phyloP scores from a whole-genome alignment of 805 yeast genomes.

The Yarrowia alimentaria region DNA sequence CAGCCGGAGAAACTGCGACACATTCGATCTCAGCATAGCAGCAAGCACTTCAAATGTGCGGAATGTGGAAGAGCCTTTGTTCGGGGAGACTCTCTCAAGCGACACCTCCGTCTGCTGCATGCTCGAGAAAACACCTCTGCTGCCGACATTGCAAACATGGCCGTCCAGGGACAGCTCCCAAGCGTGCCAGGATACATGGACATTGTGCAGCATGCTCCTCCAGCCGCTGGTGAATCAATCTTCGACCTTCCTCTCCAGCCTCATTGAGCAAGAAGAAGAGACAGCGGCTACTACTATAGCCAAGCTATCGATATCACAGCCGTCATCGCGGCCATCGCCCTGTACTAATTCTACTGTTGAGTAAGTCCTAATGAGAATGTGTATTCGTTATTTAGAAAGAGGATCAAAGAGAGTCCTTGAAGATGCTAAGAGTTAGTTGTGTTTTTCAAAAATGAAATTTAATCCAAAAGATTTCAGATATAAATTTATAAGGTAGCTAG shows the following conservation, averaged over 20 bases:
- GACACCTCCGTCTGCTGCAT: slow-evolving; percentile 4
- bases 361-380: too few relatives aligned
- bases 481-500: slow-evolving; percentile 84
- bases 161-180: background rate
- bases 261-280: too few relatives aligned
- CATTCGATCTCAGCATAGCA: slow-evolving; percentile 4
- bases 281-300: too few relatives aligned
- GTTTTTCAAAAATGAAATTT: background rate
- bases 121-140: background rate
- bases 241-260: too few relatives aligned
- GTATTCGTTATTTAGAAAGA: background rate
- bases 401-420: background rate
- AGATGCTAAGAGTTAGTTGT: slow-evolving; percentile 15
- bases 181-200: too few relatives aligned
- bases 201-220: too few relatives aligned
- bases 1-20: slow-evolving; percentile 5
- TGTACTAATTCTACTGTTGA: background rate
- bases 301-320: too few relatives aligned
- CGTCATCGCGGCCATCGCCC: too few relatives aligned
- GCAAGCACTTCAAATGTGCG: slow-evolving; percentile 3
- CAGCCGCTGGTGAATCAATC: too few relatives aligned
- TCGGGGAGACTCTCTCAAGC: slow-evolving; percentile 10
- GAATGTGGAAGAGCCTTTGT: slow-evolving; percentile 1
- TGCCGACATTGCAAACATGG: slow-evolving; percentile 1
- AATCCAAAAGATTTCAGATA: slow-evolving; percentile 39